These are phyloP conservation scores for Russula abietina DNA, from an alignment of 768 basidiomycete genomes.

Conservation along the genomic window DNA sequence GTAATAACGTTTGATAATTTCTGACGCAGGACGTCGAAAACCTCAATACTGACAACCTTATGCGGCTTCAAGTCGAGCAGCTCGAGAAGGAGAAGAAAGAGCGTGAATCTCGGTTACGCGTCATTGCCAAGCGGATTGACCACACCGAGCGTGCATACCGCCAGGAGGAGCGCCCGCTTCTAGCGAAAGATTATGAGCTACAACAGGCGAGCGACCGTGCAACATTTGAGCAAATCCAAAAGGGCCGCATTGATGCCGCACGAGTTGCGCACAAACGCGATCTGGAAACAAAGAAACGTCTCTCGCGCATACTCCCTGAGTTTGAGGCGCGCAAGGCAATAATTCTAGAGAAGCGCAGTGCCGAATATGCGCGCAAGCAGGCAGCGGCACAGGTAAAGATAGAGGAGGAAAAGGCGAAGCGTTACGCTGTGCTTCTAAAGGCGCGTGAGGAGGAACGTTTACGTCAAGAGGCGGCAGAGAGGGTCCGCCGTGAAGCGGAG, in stretches of 20 bases:
- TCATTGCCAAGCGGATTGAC: slow-evolving; percentile 85
- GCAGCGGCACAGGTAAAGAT: slow-evolving; percentile 61
- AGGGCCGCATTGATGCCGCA: slow-evolving; percentile 49
- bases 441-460: slow-evolving; percentile 52
- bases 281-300: slow-evolving; percentile 65
- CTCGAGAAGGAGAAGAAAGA: slow-evolving; percentile 96
- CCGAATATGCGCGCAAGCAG: slow-evolving; percentile 58
- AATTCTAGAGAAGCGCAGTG: slow-evolving; percentile 51
- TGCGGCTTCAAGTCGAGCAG: slow-evolving; percentile 88
- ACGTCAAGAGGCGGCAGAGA: slow-evolving; percentile 38
- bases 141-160: slow-evolving; percentile 93
- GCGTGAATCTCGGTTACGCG: slow-evolving; percentile 70
- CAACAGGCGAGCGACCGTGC: slow-evolving; percentile 76
- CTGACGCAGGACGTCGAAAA: slow-evolving; percentile 64
- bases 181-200: slow-evolving; percentile 76
- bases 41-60: slow-evolving; percentile 78
- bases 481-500: slow-evolving; percentile 31
- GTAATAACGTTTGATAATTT: slow-evolving; percentile 4
- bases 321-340: slow-evolving; percentile 48
- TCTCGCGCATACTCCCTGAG: slow-evolving; percentile 68
- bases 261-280: slow-evolving; percentile 56
- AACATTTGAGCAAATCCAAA: slow-evolving; percentile 59
- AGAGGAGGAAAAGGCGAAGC: slow-evolving; percentile 77
- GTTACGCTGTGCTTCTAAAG: slow-evolving; percentile 50
- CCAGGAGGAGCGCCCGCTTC: slow-evolving; percentile 84